These are phyloP conservation scores for thale cress (Arabidopsis thaliana) DNA, from an alignment of 345 rosid species.

Conservation along the genomic window TAIR10.1 NC_003074.8:6242001-6242500, in stretches of 20 bases:
- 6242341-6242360: constrained; percentile 40
- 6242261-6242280: constrained; percentile 69
- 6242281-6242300: constrained; percentile 63
- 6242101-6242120: constrained; percentile 76
- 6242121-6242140: constrained; percentile 88
- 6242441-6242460: constrained; percentile 15
- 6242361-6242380: constrained; percentile 8
- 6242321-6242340: constrained; percentile 51
- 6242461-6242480: background rate
- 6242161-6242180: constrained; percentile 91
- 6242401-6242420: constrained; percentile 12
- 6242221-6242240: constrained; percentile 69
- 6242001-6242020: constrained; percentile 90
- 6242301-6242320: constrained; percentile 40
- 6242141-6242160: constrained; percentile 91
- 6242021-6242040: constrained; percentile 89
- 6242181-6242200: constrained; percentile 86
- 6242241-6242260: constrained; percentile 84
- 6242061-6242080: constrained; percentile 71
- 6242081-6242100: constrained; percentile 55
- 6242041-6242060: constrained; percentile 91
- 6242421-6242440: constrained; percentile 6
- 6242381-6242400: background rate
- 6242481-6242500: background rate
- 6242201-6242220: constrained; percentile 88